A percentile compares a stretch with the other conserved stretches of the same genome.
Evolutionary conservation across 371 early-diverging fungal genomes (phyloP).

Genomic region (Mucor lusitanicus): DNA sequence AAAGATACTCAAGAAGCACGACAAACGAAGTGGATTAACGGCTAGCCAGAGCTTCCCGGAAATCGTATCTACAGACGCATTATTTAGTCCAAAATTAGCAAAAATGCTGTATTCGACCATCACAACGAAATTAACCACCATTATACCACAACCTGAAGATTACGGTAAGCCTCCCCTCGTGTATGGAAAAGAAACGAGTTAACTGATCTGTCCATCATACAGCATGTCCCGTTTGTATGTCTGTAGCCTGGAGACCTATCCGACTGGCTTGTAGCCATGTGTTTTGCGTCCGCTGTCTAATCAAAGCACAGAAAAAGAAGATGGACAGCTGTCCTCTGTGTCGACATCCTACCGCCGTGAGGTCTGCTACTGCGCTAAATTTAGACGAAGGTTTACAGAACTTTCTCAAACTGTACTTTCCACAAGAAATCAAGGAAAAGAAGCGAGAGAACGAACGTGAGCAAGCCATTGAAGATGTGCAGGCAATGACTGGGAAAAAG

Average conservation of each 20-base stretch:
- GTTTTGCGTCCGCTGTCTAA: conserved; percentile 76
- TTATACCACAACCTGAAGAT: conserved; percentile 80
- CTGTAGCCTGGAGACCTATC: conserved; percentile 74
- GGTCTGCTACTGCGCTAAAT: conserved; percentile 56
- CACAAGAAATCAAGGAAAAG: conserved; percentile 71
- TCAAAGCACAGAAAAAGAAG: conserved; percentile 65
- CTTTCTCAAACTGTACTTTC: conserved; percentile 72
- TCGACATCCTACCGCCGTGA: conserved; percentile 60
- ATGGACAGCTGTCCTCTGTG: conserved; percentile 76
- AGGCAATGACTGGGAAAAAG: conserved; percentile 54
- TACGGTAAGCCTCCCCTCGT: conserved; percentile 53
- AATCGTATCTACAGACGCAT: conserved; percentile 22
- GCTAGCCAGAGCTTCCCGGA: conserved; percentile 40
- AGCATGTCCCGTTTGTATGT: conserved; percentile 50
- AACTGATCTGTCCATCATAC: no score
- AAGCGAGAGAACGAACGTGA: conserved; percentile 67
- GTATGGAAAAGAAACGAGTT: no score
- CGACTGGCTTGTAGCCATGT: conserved; percentile 71
- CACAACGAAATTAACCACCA: conserved; percentile 47
- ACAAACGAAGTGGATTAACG: conserved; percentile 74
- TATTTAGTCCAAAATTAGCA: conserved; percentile 39
- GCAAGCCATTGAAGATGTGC: conserved; percentile 63
- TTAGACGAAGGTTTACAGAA: conserved; percentile 67
- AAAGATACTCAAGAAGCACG: conserved; percentile 86
- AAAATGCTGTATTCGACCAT: conserved; percentile 42